These are phyloP conservation scores for Kockovaella imperatae DNA, from an alignment of 768 basidiomycete species.

Conservation along the genomic window DNA sequence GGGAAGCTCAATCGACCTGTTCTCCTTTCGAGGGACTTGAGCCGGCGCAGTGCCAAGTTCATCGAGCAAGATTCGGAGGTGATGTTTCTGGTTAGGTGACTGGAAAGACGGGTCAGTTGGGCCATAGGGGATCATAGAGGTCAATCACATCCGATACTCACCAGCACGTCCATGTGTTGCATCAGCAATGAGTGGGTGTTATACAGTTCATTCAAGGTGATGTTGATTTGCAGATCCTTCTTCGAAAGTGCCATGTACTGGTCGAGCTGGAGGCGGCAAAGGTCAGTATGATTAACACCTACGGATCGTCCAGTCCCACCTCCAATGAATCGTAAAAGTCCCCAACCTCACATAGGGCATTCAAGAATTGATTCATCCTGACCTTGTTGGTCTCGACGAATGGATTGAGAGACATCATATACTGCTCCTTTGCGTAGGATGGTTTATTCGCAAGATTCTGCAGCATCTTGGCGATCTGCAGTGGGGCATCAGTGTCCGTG, in stretches of 20 bases:
- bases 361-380: slow-evolving; percentile 93
- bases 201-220: slow-evolving; percentile 96
- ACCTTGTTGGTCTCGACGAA: slow-evolving; percentile 99
- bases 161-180: slow-evolving; percentile 90
- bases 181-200: slow-evolving; percentile 93
- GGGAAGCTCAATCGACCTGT: slow-evolving; percentile 80
- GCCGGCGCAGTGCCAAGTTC: slow-evolving; percentile 87
- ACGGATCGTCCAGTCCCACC: slow-evolving; percentile 50
- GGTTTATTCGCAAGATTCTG: slow-evolving; percentile 99
- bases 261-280: slow-evolving; percentile 66
- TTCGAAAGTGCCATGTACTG: slow-evolving; percentile 99
- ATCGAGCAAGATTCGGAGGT: slow-evolving; percentile 90
- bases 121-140: neutral
- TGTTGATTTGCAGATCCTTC: slow-evolving; percentile 96
- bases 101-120: slow-evolving; percentile 39
- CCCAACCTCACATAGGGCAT: slow-evolving; percentile 93
- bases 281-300: neutral
- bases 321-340: slow-evolving; percentile 99
- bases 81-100: slow-evolving; percentile 97
- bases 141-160: slow-evolving; percentile 47
- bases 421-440: slow-evolving; percentile 91
- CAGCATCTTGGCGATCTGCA: slow-evolving; percentile 96
- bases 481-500: slow-evolving; percentile 1
- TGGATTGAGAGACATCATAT: slow-evolving; percentile 97
- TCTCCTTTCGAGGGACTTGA: slow-evolving; percentile 97